Evolutionary conservation across 176 grass and related monocot species (phyloP), one percentile per base, ranked within the genome.

Genomic region (maize (Zea mays)): DNA sequence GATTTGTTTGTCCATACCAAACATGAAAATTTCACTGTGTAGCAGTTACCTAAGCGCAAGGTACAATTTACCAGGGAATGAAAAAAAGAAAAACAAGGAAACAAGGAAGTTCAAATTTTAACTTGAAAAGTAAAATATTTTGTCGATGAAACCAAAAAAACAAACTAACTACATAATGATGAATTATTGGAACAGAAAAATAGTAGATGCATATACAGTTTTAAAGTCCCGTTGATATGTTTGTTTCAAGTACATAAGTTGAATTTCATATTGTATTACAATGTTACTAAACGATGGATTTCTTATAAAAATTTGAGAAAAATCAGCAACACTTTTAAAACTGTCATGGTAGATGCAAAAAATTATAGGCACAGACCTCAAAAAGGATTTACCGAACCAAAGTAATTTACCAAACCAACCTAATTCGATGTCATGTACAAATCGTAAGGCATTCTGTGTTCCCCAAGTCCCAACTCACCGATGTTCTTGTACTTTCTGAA

Each of bases 21-120:
- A 27, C 27, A 27, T 27, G 27, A 27, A 27, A 27, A 27, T 27
- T 27, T 27, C 27, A 1, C 27, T 27, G 27, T 27, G 27, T 27
- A 27, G 27, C 27, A 27, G 27, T 27, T 27, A 97, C 91, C 94
- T 97, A 80, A 84, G 79, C 19, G 80, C 48, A 81, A 49, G 10
- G 4, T 37, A 68, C 5, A 72, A 40, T 73, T 73, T 21, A 82
- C 39, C n/a, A 56, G 6, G 3, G 71, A 81, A 69, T 27, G 3
- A 27, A 27, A 27, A 27, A 27, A 27, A n/a, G n/a, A n/a, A n/a
- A 41, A 5, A 15, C 9, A 47, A 39, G 47, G 51, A 8, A 7
- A 40, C 15, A 55, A 62, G 8, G 27, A 27, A 27, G 27, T 40
- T 79, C 3, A 3, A 69, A 68, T 0, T 34, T 3, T 38, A n/a